Evolutionary conservation across 805 yeast genomes (phyloP), one percentile per base, ranked within the genome.

Genomic region (Metschnikowia lachancei): DNA sequence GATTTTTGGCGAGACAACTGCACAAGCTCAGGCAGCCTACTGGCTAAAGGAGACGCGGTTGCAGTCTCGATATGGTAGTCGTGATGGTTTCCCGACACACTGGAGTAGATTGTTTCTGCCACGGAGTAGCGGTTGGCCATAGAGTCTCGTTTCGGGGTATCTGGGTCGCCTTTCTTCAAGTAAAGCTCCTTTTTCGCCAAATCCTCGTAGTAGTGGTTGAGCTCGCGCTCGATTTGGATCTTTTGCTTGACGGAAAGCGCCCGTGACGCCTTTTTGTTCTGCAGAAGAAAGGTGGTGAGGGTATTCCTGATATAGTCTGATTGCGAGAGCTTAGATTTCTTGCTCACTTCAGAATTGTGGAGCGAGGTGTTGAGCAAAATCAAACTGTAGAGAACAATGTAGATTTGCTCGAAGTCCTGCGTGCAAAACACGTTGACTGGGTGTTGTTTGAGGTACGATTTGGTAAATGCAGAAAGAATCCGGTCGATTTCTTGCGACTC

Each of bases 401-500:
- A 88, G 49, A 85, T 69, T 46, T 67, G 81, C 42, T 74, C 86
- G 51, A 70, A 68, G 58, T 72, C 77, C 45, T 64, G 66, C 58
- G 76, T 80, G 60, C 70, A 75, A 60, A 70, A 81, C 36, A 71
- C 73, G 60, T 72, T 75, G 45, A 56, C 66, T 17, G 73, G 77
- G 66, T 69, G 80, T 67, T 63, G 76, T 24, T 61, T 61, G 18
- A 72, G 67, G 83, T 91, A 88, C 43, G 82, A 76, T 43, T 71
- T 70, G 16, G 94, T 78, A 58, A 87, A 83, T 3, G 82, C 74
- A 36, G 85, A 83, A 46, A 89, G 67, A 26, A 88, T 76, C 40
- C 87, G 75, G 63, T 87, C 94, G 43, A 88, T 81, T 57, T 84
- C 85, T 56, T 85, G 91, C 2, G 94, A 81, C 65, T 89, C 96